A percentile compares a stretch with the other conserved stretches of the same genome.
phyloP scores from a whole-genome alignment of 306 rosid species.

The Crataegus laevigata region DNA sequence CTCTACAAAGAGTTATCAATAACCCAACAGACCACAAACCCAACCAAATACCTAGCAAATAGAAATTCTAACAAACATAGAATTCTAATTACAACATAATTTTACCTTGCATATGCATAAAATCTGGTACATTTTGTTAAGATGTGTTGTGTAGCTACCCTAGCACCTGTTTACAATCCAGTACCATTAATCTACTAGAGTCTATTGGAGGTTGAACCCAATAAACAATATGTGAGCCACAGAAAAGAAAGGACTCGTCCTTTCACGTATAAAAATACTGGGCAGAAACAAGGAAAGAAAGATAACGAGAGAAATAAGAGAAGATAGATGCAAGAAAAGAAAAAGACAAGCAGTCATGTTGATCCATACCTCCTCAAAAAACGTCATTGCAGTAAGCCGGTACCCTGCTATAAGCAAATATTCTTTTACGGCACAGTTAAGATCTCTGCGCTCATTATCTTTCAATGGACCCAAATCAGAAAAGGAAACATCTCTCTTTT shows the following conservation, averaged over 20 bases:
- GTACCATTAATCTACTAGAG: background rate
- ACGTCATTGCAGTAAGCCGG: constrained; percentile 96
- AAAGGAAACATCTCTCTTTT: constrained; percentile 40
- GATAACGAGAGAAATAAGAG: background rate
- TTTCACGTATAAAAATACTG: background rate
- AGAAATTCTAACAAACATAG: background rate
- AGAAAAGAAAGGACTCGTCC: background rate
- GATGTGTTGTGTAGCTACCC: background rate
- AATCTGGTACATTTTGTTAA: background rate
- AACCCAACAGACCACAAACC: background rate
- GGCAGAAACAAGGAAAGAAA: background rate
- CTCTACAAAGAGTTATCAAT: background rate
- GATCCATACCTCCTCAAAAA: constrained; percentile 84
- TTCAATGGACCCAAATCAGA: constrained; percentile 76
- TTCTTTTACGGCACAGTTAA: constrained; percentile 91
- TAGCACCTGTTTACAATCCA: background rate
- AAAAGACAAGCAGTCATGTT: background rate
- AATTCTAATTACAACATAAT: background rate
- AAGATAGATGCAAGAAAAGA: background rate
- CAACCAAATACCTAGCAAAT: background rate
- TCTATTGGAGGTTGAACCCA: background rate
- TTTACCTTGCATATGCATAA: background rate
- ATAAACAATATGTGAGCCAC: background rate
- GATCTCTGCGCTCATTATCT: constrained; percentile 76
- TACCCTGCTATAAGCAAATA: constrained; percentile 91